Evolutionary conservation across 768 basidiomycete genomes (phyloP), one percentile per base, ranked within the genome.

Genomic region (Neoboletus magnificus): DNA sequence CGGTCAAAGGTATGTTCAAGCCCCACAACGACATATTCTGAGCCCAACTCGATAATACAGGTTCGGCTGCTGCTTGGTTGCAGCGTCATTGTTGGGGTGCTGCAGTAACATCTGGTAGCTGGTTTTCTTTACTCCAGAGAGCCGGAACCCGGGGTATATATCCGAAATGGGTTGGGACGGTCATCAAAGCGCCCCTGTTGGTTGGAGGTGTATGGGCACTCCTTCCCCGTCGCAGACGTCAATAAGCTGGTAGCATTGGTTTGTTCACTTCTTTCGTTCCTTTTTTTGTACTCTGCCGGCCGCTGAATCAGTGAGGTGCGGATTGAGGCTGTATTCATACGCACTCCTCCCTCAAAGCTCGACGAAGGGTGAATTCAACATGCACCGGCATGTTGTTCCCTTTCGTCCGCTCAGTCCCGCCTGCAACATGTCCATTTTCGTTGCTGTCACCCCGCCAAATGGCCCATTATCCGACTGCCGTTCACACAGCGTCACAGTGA

Each of bases 181-280:
- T 37, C 7, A 9, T 18, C 36, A 18, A 37, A 18, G 18, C 9
- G 16, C 18, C 36, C 36, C 83, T 39, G 3, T 5, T 44, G 20
- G 1, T 41, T 2, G 53, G 35, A 3, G 25, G 44, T 30, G 1
- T 58, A 11, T 35, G 49, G 43, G 30, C 12, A 8, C n/a, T 52
- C 16, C 5, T 55, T 39, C 30, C 46, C 9, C 25, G 20, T 36
- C 25, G 27, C 7, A 11, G 30, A 1, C 53, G 20, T 7, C n/a
- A 18, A 55, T 55, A 25, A 29, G 13, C 20, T 30, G 11, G 23
- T 52, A 4, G 11, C 9, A 20, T 15, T 10, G 10, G 23, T n/a
- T 25, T 9, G 20, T 10, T 9, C 10, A 18, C 44, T 12, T 18
- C 25, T n/a, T 36, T 42, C 15, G 20, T 22, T 9, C 3, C 32